Evolutionary conservation across 1,284 basidiomycete genomes (phyloP).

Genomic region (Bondarzewia mesenterica): DNA sequence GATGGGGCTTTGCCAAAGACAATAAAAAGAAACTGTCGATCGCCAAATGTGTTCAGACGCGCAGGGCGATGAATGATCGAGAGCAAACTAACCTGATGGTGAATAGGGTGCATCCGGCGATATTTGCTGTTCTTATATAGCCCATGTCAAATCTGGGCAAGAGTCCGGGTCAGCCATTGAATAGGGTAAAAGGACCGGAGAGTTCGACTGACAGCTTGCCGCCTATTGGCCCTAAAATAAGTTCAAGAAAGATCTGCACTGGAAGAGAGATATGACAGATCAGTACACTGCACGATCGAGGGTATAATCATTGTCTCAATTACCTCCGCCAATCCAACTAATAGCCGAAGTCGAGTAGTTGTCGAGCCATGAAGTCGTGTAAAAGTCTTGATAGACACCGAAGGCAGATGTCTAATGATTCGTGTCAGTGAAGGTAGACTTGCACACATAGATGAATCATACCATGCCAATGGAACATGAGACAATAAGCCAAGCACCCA

Average conservation of each 20-base stretch:
- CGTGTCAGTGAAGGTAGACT: background rate
- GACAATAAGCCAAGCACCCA: constrained; percentile 6
- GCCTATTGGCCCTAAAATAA: constrained; percentile 11
- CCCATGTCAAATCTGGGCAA: constrained; percentile 13
- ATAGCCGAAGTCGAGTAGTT: constrained; percentile 15
- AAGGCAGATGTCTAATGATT: constrained; percentile 8
- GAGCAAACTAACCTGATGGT: constrained; percentile 11
- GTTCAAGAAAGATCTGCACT: constrained; percentile 15
- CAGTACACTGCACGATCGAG: background rate
- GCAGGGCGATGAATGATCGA: background rate
- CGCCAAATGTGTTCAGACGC: background rate
- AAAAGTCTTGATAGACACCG: constrained; percentile 16
- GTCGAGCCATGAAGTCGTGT: constrained; percentile 11
- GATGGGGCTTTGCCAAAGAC: constrained; percentile 11
- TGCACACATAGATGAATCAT: background rate
- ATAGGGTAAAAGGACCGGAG: background rate
- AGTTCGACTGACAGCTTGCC: constrained; percentile 12
- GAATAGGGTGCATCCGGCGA: constrained; percentile 11
- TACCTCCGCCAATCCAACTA: constrained; percentile 17
- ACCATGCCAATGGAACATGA: constrained; percentile 7
- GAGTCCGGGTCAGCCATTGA: background rate
- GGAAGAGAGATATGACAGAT: background rate
- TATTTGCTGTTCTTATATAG: constrained; percentile 10
- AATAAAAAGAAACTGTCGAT: constrained; percentile 14
- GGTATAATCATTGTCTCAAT: too few relatives aligned